These are phyloP conservation scores for Trematosphaeria pertusa DNA, from an alignment of 2,329 filamentous ascomycete species.

Conservation along the genomic window DNA sequence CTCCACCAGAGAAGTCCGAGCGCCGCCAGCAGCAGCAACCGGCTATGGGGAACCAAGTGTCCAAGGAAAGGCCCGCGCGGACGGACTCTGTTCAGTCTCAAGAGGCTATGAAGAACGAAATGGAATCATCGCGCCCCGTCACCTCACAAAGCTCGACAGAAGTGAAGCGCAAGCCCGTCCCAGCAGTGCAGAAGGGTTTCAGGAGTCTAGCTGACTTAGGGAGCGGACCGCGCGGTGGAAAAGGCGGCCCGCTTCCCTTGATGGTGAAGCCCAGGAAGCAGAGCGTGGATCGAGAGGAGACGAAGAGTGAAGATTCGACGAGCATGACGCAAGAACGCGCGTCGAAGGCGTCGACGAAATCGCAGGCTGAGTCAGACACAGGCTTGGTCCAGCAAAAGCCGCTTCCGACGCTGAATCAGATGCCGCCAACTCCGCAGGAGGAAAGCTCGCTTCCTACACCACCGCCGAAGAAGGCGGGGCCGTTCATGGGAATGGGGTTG, in stretches of 20 bases:
- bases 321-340: constrained; percentile 1
- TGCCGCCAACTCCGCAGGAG: constrained; percentile 43
- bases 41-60: constrained; percentile 30
- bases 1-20: constrained; percentile 43
- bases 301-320: not conserved
- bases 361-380: constrained; percentile 6
- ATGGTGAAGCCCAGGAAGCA: constrained; percentile 16
- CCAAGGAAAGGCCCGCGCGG: constrained; percentile 27
- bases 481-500: constrained; percentile 31
- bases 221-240: constrained; percentile 37
- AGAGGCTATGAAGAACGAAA: constrained; percentile 14
- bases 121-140: constrained; percentile 6
- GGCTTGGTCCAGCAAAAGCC: constrained; percentile 6
- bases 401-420: constrained; percentile 14
- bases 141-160: constrained; percentile 14
- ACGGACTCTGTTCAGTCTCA: constrained; percentile 40
- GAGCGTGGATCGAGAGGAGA: constrained; percentile 9
- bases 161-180: constrained; percentile 38
- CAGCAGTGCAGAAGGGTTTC: constrained; percentile 29
- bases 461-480: constrained; percentile 33
- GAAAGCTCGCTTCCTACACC: constrained; percentile 20
- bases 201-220: constrained; percentile 37
- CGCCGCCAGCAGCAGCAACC: constrained; percentile 24
- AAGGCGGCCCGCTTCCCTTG: constrained; percentile 32
- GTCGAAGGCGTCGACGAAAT: constrained; percentile 5